These are phyloP conservation scores for Bothriochloa decipiens DNA, from an alignment of 176 grass and related monocot genomes.

Conservation along the genomic window DNA sequence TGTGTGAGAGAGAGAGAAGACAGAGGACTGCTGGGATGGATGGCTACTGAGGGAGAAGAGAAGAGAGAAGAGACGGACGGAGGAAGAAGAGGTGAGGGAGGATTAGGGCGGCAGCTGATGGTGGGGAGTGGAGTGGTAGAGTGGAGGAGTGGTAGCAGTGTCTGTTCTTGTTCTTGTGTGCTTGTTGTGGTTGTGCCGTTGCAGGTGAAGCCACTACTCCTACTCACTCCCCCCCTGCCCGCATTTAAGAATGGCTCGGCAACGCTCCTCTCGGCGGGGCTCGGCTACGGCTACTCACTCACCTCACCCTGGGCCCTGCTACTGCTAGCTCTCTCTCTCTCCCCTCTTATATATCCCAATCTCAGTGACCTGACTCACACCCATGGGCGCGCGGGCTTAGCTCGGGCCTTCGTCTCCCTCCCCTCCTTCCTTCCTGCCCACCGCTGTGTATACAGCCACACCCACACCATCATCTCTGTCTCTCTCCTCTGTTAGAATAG, in stretches of 20 bases:
- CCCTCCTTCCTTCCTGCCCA: background rate
- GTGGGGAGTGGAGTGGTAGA: slow-evolving; percentile 35
- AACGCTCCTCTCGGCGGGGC: background rate
- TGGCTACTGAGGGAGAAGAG: background rate
- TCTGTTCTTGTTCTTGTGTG: slow-evolving; percentile 35
- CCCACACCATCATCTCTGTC: background rate
- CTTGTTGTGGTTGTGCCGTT: slow-evolving; percentile 46
- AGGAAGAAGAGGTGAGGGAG: background rate
- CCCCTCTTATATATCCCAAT: slow-evolving; percentile 27
- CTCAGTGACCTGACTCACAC: background rate
- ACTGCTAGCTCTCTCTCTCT: background rate
- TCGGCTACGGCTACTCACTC: background rate
- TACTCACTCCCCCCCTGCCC: background rate
- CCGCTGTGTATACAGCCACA: background rate
- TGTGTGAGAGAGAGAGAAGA: background rate
- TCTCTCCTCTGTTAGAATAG: slow-evolving; percentile 23
- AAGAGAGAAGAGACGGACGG: background rate
- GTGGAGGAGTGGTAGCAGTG: slow-evolving; percentile 36
- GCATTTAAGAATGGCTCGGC: slow-evolving; percentile 47
- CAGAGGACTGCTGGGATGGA: background rate
- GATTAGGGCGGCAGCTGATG: slow-evolving; percentile 37
- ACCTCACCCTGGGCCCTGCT: background rate
- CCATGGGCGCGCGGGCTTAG: slow-evolving; percentile 26
- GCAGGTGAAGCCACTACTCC: slow-evolving; percentile 30
- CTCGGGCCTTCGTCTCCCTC: background rate